A percentile compares a stretch with the other conserved stretches of the same genome.
Evolutionary conservation across 352 stramenopile genomes (phyloP).

Genomic region (Phytophthora sojae): DNA sequence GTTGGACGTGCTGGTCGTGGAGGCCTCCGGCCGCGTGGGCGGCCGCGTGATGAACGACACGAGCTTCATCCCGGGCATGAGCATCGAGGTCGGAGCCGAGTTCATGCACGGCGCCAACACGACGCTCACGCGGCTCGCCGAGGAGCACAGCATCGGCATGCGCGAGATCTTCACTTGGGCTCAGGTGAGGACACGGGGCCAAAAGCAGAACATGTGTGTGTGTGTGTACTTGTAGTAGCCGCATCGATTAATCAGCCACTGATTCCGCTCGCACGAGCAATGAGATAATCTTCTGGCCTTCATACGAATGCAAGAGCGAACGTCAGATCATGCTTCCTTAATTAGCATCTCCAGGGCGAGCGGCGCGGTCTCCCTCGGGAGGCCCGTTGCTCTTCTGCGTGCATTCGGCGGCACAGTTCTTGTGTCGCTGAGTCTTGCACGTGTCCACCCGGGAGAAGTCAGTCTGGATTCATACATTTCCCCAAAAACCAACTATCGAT

Average conservation of each 20-base stretch:
- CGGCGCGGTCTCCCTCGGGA: constrained; percentile 15
- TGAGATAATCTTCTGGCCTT: constrained; percentile 86
- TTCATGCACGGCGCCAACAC: constrained; percentile 82
- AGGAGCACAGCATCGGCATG: constrained; percentile 69
- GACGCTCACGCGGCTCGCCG: constrained; percentile 71
- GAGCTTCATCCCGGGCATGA: constrained; percentile 78
- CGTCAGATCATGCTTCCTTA: constrained; percentile 75
- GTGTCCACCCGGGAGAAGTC: constrained; percentile 79
- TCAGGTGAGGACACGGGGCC: constrained; percentile 60
- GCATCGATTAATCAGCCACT: constrained; percentile 93
- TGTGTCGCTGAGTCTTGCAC: constrained; percentile 66
- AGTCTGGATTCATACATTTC: constrained; percentile 89
- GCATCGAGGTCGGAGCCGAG: constrained; percentile 79
- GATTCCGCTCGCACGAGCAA: constrained; percentile 48
- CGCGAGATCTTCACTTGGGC: constrained; percentile 89
- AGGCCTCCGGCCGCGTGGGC: constrained; percentile 69
- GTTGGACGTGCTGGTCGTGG: constrained; percentile 76
- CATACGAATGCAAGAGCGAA: constrained; percentile 88
- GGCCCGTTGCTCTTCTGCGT: constrained; percentile 41
- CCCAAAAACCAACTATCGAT: constrained; percentile 4
- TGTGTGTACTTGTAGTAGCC: constrained; percentile 21
- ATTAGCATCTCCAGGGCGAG: constrained; percentile 84
- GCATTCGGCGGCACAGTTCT: constrained; percentile 83
- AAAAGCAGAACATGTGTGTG: constrained; percentile 9
- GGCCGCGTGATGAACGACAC: constrained; percentile 69